Base-by-base conservation (phyloP, 805 yeast species). In the Sugiyamaella qingdaonensis region DNA sequence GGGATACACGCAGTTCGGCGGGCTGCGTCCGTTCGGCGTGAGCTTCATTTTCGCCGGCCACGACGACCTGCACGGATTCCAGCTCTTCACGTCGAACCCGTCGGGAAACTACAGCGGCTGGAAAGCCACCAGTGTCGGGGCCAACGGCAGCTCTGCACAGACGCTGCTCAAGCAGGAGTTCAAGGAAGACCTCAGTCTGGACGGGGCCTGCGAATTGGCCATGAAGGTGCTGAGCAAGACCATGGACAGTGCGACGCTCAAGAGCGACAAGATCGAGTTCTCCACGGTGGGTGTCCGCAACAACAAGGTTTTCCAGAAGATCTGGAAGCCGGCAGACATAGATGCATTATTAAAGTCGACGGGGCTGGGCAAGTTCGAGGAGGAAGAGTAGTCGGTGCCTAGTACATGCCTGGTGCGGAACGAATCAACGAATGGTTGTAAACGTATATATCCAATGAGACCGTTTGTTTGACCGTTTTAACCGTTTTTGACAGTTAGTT, bases 1-100 rank as follows among this genome's bases (percentile, higher is more conserved):
- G 70, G 97, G 98, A 10, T 94, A 94, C 71, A 94, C 99, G 7
- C 99, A 94, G 71, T 96, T 88, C 67, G 99, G 99, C 67, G 99
- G 99, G 35, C 79, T 94, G 65, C 85, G 99, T 71, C 99, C 99
- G 18, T 94, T 90, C 69, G 99, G 99, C 65, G 99, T 94, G 39
- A 86, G 96, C 49, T 91, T 94, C 71, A 80, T 94, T 56, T 94
- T 88, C 66, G 99, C 98, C 4, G 99, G 99, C 7, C 86, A 84
- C 66, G 99, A 94, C 68, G 92, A 89, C 51, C 75, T 88, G 64
- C 85, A 84, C 64, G 90, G 90, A 32, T 94, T 86, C 76, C 99
- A 94, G 71, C 76, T 94, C 60, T 94, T 85, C 73, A 91, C 97
- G 4, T 86, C 96, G 21, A 94, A 94, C 68, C 99, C 99, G 11